Conservation (phyloP, 2,329 filamentous ascomycete species). For the Xylaria sp. region DNA sequence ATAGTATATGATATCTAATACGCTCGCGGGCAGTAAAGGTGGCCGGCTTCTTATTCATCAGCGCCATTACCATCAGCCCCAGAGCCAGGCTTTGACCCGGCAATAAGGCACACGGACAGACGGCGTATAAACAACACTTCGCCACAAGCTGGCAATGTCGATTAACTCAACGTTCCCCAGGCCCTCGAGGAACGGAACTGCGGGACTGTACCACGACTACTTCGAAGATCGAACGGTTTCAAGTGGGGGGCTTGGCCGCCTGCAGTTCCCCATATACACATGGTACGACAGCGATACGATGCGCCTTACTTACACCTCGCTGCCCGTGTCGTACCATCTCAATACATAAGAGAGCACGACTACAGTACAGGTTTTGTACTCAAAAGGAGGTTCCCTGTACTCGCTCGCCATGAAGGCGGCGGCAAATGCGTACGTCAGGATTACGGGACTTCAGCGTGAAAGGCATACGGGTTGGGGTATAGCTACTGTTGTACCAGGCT, state of each 20-base stretch:
- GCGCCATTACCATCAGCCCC: not conserved
- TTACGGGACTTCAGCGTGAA: not conserved
- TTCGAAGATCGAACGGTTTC: no score
- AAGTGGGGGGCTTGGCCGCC: no score
- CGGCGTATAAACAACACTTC: not conserved
- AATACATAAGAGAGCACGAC: not conserved
- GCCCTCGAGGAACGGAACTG: no score
- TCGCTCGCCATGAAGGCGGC: slow-evolving; percentile 1
- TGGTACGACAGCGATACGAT: no score
- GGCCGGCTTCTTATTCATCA: not conserved
- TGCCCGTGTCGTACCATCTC: not conserved
- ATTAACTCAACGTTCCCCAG: not conserved
- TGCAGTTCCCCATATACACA: no score
- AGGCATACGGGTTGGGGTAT: not conserved
- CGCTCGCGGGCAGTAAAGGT: no score
- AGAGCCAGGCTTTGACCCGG: slow-evolving; percentile 14
- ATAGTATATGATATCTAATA: not conserved
- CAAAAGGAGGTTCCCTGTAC: slow-evolving; percentile 30
- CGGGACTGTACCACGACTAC: no score
- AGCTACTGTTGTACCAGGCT: not conserved
- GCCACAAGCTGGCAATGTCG: not conserved
- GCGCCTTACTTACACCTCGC: not conserved
- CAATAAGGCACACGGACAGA: slow-evolving; percentile 6
- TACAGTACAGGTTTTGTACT: slow-evolving; percentile 32
- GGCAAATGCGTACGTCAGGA: slow-evolving; percentile 32